Percentiles rank a stretch among this genome's conserved stretches.
These are phyloP conservation scores for Kernera saxatilis DNA, from an alignment of 345 rosid genomes.

Conservation along the genomic window DNA sequence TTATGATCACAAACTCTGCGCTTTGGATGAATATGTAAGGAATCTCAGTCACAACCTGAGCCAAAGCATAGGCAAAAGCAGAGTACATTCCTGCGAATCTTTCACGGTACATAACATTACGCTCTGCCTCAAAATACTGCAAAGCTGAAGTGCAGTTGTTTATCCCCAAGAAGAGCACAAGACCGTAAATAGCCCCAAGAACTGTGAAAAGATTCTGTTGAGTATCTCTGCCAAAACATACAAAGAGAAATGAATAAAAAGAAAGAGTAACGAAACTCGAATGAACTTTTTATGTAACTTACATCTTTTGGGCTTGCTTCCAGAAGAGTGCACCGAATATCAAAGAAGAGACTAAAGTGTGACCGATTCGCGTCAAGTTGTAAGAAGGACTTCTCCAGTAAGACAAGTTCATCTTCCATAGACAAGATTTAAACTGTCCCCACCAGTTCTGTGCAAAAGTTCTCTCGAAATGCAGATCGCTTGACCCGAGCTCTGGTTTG, in stretches of 20 bases:
- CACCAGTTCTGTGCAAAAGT: constrained; percentile 46
- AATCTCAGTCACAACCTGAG: constrained; percentile 68
- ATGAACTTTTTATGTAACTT: constrained; percentile 21
- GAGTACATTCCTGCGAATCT: constrained; percentile 87
- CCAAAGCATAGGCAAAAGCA: constrained; percentile 58
- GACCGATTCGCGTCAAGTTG: constrained; percentile 49
- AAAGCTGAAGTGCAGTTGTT: constrained; percentile 59
- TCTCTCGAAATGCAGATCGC: constrained; percentile 50
- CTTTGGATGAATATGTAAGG: constrained; percentile 55
- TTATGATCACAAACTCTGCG: constrained; percentile 32
- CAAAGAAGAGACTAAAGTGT: constrained; percentile 34
- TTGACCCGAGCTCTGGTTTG: constrained; percentile 40
- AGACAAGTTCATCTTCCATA: constrained; percentile 77
- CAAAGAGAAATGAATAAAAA: background rate
- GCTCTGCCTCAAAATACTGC: constrained; percentile 49
- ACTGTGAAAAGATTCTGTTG: constrained; percentile 65
- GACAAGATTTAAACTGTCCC: constrained; percentile 66
- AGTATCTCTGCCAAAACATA: constrained; percentile 36
- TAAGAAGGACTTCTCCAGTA: constrained; percentile 85
- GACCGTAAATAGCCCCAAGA: constrained; percentile 45
- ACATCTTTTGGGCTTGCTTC: constrained; percentile 67
- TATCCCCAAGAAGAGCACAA: constrained; percentile 54
- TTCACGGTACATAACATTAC: constrained; percentile 68
- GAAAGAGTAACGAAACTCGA: background rate
- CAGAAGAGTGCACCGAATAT: constrained; percentile 59